These are phyloP conservation scores for Heliosperma pusillum DNA, from an alignment of 148 eudicot species.

Conservation along the genomic window DNA sequence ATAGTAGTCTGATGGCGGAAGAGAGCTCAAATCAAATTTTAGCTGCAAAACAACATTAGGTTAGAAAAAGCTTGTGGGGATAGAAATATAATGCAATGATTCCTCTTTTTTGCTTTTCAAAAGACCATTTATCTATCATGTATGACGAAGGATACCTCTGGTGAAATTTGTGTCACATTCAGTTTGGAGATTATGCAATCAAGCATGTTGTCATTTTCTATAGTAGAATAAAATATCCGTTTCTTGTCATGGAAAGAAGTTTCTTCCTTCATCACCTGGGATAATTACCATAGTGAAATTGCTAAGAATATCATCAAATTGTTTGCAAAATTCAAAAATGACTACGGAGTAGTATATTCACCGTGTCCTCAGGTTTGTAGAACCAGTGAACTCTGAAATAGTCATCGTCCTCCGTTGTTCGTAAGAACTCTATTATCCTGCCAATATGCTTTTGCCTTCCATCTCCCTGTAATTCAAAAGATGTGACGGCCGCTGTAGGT, in stretches of 20 bases:
- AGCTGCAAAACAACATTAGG: constrained; percentile 43
- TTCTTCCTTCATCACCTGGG: constrained; percentile 69
- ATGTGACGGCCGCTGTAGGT: neutral
- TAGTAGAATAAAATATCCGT: constrained; percentile 71
- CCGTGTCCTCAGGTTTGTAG: constrained; percentile 91
- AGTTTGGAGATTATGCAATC: constrained; percentile 80
- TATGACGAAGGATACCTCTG: constrained; percentile 43
- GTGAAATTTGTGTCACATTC: constrained; percentile 45
- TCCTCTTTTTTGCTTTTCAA: neutral
- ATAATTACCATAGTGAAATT: neutral
- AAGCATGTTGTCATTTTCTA: constrained; percentile 76
- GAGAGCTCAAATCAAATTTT: constrained; percentile 32
- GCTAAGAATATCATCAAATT: constrained; percentile 11
- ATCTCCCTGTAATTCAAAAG: constrained; percentile 57
- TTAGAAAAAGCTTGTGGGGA: neutral
- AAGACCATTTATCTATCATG: neutral
- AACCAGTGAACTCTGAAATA: constrained; percentile 97
- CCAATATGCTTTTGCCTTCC: constrained; percentile 67
- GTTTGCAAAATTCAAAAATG: constrained; percentile 3
- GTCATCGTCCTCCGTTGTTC: constrained; percentile 61
- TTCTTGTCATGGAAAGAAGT: constrained; percentile 70
- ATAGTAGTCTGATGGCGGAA: constrained; percentile 56
- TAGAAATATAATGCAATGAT: neutral
- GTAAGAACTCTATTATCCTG: constrained; percentile 71
- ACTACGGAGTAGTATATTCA: constrained; percentile 30